Conservation (phyloP, 257 asterid species). For the Scutellaria baicalensis region DNA sequence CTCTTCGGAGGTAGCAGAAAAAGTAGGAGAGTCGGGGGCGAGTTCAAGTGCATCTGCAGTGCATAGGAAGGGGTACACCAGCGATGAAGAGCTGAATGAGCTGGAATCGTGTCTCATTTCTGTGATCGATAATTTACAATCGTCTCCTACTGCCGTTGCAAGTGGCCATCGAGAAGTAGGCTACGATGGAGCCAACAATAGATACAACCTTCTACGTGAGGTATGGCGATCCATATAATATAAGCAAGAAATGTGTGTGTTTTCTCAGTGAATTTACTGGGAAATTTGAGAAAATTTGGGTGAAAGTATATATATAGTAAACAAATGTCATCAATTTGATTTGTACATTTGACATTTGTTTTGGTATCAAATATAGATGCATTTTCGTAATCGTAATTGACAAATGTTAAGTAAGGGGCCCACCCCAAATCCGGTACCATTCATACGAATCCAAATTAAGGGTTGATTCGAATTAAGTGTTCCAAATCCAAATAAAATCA, state of each 20-base stretch:
- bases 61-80: constrained; percentile 88
- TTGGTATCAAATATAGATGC: not conserved
- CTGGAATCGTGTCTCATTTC: constrained; percentile 56
- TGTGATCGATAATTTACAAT: constrained; percentile 38
- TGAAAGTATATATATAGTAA: not conserved
- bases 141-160: constrained; percentile 24
- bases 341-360: constrained; percentile 7
- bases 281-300: not conserved
- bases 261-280: not conserved
- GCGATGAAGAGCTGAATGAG: constrained; percentile 88
- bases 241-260: constrained; percentile 14
- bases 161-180: constrained; percentile 20
- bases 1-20: constrained; percentile 48
- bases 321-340: not conserved
- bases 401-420: too few relatives aligned
- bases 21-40: constrained; percentile 49
- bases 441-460: too few relatives aligned
- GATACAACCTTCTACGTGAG: constrained; percentile 89
- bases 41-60: constrained; percentile 59
- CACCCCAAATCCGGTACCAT: too few relatives aligned
- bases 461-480: too few relatives aligned
- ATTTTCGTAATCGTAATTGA: not conserved
- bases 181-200: constrained; percentile 35
- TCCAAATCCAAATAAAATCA: too few relatives aligned
- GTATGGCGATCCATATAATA: constrained; percentile 60